phyloP scores from a whole-genome alignment of 495 filamentous ascomycete genomes.

The Penicillium maclennaniae region DNA sequence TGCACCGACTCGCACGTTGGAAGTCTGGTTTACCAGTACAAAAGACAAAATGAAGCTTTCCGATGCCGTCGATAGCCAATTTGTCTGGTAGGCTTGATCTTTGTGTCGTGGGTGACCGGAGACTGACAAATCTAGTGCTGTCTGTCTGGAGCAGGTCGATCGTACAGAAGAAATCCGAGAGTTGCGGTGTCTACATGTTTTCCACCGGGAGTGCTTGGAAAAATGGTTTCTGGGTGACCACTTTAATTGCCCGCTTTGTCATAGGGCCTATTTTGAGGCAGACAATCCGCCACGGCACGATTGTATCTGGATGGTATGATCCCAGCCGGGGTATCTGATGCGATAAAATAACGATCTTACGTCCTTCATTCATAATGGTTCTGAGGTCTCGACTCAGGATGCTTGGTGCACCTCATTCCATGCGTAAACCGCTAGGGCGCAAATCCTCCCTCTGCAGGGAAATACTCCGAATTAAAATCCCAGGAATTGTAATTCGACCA shows the following conservation, averaged over 20 bases:
- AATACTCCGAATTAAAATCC: conserved; percentile 35
- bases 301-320: conserved; percentile 45
- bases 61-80: conserved; percentile 38
- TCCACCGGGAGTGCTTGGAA: conserved; percentile 45
- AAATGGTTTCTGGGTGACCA: conserved; percentile 45
- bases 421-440: conserved; percentile 15
- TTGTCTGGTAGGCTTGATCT: conserved; percentile 35
- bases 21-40: conserved; percentile 40
- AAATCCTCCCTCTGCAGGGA: conserved; percentile 24
- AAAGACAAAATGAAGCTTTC: conserved; percentile 35
- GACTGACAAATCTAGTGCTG: conserved; percentile 24
- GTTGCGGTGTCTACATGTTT: conserved; percentile 44
- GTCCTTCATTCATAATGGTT: background rate
- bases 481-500: conserved; percentile 38
- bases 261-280: conserved; percentile 37
- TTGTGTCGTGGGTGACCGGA: too few relatives aligned
- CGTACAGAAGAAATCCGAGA: conserved; percentile 41
- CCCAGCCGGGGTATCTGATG: background rate
- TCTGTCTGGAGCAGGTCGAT: conserved; percentile 42
- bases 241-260: conserved; percentile 44
- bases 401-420: too few relatives aligned
- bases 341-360: background rate
- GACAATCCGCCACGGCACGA: conserved; percentile 32
- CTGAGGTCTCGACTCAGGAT: conserved; percentile 7
- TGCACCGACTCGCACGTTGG: conserved; percentile 38